Evolutionary conservation across 495 filamentous ascomycete genomes (phyloP).

Genomic region (Cudoniella acicularis): DNA sequence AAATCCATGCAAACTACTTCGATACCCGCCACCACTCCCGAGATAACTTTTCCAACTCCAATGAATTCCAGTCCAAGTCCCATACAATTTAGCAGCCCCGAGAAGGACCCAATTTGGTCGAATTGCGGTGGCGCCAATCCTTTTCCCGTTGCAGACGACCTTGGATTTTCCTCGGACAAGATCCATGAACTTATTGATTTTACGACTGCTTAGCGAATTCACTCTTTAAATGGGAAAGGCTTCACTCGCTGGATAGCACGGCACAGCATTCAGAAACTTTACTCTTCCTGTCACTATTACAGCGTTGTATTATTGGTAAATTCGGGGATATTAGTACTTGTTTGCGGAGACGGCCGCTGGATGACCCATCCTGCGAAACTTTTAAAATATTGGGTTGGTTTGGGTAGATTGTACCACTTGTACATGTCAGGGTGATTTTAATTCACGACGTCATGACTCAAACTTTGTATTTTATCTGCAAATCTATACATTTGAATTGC

Average conservation of each 20-base stretch:
- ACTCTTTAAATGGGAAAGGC: not conserved
- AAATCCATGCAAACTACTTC: not conserved
- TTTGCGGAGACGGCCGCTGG: not conserved
- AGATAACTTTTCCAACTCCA: not conserved
- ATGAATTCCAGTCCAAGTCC: not conserved
- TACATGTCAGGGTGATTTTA: not conserved
- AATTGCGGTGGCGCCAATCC: not conserved
- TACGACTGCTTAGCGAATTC: not conserved
- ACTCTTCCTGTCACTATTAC: not conserved
- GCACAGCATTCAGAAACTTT: not conserved
- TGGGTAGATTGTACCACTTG: not conserved
- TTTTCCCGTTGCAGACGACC: not conserved
- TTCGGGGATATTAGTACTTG: not conserved
- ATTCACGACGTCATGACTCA: not conserved
- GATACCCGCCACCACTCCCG: not conserved
- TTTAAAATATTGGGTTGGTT: not conserved
- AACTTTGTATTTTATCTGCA: not conserved
- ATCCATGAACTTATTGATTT: not conserved
- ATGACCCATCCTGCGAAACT: not conserved
- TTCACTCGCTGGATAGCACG: not conserved
- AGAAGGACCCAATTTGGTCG: not conserved
- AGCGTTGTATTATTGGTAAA: not conserved
- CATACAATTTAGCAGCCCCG: not conserved
- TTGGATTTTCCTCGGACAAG: not conserved
- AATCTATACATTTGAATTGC: conserved; percentile 36